These are phyloP conservation scores for Yamadazyma olivae DNA, from an alignment of 805 yeast species.

Conservation along the genomic window DNA sequence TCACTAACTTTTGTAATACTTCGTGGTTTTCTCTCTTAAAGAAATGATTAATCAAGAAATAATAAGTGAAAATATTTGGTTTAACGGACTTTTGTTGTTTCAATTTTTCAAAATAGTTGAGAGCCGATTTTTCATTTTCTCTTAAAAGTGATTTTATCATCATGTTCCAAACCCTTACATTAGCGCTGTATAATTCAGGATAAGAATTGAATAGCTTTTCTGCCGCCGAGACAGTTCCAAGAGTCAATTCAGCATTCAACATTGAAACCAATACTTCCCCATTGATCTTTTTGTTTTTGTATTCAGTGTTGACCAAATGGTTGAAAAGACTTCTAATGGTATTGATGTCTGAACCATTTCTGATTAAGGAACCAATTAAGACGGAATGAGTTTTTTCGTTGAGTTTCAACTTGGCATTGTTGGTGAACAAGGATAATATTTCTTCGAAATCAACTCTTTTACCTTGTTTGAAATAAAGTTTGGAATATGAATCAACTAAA, in stretches of 20 bases:
- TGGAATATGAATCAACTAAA: slow-evolving; percentile 53
- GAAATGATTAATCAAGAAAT: slow-evolving; percentile 43
- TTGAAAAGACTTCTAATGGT: slow-evolving; percentile 53
- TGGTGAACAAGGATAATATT: slow-evolving; percentile 40
- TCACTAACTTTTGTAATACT: slow-evolving; percentile 32
- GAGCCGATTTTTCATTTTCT: slow-evolving; percentile 37
- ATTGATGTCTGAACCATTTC: slow-evolving; percentile 41
- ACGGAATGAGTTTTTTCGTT: slow-evolving; percentile 49
- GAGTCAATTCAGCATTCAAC: slow-evolving; percentile 44
- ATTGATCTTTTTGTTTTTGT: slow-evolving; percentile 23
- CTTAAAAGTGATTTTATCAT: slow-evolving; percentile 29
- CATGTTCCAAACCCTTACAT: slow-evolving; percentile 39
- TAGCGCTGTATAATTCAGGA: slow-evolving; percentile 28
- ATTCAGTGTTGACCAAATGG: slow-evolving; percentile 10
- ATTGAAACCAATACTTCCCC: slow-evolving; percentile 42
- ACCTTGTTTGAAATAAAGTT: slow-evolving; percentile 42
- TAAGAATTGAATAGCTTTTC: slow-evolving; percentile 31
- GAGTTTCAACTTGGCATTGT: slow-evolving; percentile 18
- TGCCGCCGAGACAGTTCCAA: slow-evolving; percentile 33
- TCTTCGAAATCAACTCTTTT: slow-evolving; percentile 37
- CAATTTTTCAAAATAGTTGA: slow-evolving; percentile 36
- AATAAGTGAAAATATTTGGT: slow-evolving; percentile 53
- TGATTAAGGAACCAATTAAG: slow-evolving; percentile 52
- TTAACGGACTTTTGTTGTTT: slow-evolving; percentile 19
- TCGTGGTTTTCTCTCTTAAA: slow-evolving; percentile 25